phyloP scores from a whole-genome alignment of 2,329 filamentous ascomycete genomes.

The Fusarium concolor region DNA sequence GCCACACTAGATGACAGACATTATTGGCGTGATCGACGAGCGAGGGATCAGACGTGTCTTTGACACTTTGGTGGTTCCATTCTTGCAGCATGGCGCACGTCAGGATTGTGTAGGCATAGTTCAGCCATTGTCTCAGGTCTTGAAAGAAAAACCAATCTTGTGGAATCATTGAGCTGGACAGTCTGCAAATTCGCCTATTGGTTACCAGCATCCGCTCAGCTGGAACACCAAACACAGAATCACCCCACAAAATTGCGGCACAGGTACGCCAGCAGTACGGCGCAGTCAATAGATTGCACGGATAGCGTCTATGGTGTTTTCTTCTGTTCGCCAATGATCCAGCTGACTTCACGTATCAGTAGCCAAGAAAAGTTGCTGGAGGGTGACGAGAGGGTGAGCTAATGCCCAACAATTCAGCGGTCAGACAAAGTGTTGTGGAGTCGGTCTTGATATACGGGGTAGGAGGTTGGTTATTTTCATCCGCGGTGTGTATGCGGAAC shows the following conservation, averaged over 20 bases:
- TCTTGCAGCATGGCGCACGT: background rate
- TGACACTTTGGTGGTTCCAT: background rate
- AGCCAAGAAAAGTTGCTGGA: conserved; percentile 6
- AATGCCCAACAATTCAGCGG: conserved; percentile 24
- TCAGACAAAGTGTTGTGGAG: conserved; percentile 17
- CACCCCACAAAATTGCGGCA: conserved; percentile 30
- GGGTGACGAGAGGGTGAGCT: conserved; percentile 1
- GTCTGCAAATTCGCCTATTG: conserved; percentile 32
- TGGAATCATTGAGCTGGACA: conserved; percentile 12
- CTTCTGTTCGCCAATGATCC: conserved; percentile 21
- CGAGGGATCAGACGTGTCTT: conserved; percentile 20
- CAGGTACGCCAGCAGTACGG: conserved; percentile 9
- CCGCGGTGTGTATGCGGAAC: conserved; percentile 18
- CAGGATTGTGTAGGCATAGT: background rate
- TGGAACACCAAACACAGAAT: conserved; percentile 31
- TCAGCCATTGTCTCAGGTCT: conserved; percentile 5
- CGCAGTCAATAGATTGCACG: conserved; percentile 23
- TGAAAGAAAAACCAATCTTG: background rate
- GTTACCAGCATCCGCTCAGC: conserved; percentile 41
- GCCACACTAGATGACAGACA: conserved; percentile 15
- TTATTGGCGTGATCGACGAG: conserved; percentile 9
- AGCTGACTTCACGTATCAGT: conserved; percentile 6
- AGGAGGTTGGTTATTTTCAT: conserved; percentile 14
- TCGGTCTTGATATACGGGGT: conserved; percentile 13
- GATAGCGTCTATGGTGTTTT: conserved; percentile 22